Percentiles rank a stretch among this genome's conserved stretches.
phyloP scores from a whole-genome alignment of 805 yeast species.

The Metschnikowia cerradonensis region DNA sequence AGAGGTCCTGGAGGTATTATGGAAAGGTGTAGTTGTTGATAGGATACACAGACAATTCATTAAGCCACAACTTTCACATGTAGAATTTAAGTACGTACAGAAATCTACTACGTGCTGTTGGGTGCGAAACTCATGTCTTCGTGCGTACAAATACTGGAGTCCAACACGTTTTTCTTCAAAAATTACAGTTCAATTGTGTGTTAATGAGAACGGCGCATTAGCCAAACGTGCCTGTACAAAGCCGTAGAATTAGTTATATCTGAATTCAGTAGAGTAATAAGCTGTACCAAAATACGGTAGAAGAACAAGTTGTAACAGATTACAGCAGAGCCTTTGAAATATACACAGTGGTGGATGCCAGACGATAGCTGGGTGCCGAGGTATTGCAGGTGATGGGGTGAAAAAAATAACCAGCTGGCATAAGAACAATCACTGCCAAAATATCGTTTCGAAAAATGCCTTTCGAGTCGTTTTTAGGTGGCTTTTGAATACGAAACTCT shows the following conservation, averaged over 20 bases:
- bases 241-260: too few species aligned
- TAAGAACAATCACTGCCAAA: conserved; percentile 41
- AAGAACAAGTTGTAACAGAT: conserved; percentile 8
- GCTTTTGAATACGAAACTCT: not conserved
- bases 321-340: conserved; percentile 20
- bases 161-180: conserved; percentile 48
- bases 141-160: conserved; percentile 15
- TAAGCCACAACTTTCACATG: too few species aligned
- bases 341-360: conserved; percentile 2
- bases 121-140: conserved; percentile 31
- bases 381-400: conserved; percentile 30
- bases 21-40: not conserved
- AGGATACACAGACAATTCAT: too few species aligned
- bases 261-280: too few species aligned
- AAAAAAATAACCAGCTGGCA: conserved; percentile 40
- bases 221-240: conserved; percentile 49
- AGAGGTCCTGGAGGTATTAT: conserved; percentile 40
- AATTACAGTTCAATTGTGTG: conserved; percentile 74
- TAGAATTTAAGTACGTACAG: too few species aligned
- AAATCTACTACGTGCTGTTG: conserved; percentile 27
- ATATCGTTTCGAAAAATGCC: conserved; percentile 36
- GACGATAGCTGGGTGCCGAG: conserved; percentile 16
- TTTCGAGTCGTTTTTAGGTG: conserved; percentile 5
- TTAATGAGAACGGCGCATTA: conserved; percentile 69
- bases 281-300: too few species aligned